Conservation (phyloP, 2,329 filamentous ascomycete species). For the Didymella segeticola region DNA sequence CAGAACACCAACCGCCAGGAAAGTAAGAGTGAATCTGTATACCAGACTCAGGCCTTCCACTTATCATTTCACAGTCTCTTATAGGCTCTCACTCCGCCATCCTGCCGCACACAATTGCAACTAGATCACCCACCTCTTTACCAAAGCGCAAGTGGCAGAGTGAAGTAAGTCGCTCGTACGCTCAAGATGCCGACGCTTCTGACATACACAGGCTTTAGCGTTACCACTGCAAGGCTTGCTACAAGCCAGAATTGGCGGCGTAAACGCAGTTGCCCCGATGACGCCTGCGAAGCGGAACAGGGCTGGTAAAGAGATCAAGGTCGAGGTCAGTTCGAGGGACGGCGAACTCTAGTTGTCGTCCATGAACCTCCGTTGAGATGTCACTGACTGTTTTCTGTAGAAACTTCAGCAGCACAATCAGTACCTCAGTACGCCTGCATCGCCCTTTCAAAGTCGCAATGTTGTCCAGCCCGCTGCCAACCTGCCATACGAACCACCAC, state of each 20-base stretch:
- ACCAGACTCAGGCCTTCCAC: not conserved
- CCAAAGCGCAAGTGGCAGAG: slow-evolving; percentile 19
- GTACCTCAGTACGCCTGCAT: not conserved
- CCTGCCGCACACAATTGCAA: not conserved
- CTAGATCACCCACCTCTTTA: not conserved
- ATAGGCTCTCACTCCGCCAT: not conserved
- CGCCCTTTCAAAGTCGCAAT: not conserved
- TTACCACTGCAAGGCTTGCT: slow-evolving; percentile 1
- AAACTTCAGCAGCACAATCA: not conserved
- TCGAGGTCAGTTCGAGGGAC: slow-evolving; percentile 3
- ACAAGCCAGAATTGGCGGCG: not conserved
- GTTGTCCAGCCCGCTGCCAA: not conserved
- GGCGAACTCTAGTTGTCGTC: not conserved
- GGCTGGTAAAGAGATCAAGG: not conserved
- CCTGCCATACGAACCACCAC: not conserved
- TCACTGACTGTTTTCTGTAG: not conserved
- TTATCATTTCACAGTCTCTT: not conserved
- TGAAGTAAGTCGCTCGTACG: slow-evolving; percentile 4
- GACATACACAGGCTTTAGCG: not conserved
- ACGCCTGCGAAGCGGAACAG: slow-evolving; percentile 12
- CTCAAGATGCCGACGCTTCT: not conserved
- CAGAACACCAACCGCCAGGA: slow-evolving; percentile 14
- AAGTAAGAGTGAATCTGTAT: not conserved
- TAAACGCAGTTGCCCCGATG: not conserved
- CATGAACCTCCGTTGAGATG: not conserved